A percentile compares a stretch with the other conserved stretches of the same genome.
phyloP scores from a whole-genome alignment of 208 protist genomes.

The Acanthamoeba lenticulata region DNA sequence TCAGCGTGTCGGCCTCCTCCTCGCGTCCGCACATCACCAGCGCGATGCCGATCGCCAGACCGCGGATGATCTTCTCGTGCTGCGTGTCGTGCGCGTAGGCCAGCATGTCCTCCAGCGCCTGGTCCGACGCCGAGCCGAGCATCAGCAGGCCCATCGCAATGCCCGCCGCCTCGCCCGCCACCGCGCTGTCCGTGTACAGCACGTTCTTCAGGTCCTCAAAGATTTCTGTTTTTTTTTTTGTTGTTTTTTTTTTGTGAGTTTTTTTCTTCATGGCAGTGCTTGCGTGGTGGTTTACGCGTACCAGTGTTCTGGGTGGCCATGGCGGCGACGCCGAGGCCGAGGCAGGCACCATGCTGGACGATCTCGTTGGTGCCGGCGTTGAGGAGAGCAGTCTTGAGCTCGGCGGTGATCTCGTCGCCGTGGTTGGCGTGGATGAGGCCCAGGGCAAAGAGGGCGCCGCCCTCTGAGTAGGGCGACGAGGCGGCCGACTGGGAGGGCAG shows the following conservation, averaged over 20 bases:
- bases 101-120: slow-evolving; percentile 93
- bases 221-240: too few species aligned
- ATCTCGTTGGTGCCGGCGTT: slow-evolving; percentile 87
- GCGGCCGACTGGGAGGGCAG: slow-evolving; percentile 35
- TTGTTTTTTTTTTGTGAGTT: too few species aligned
- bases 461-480: slow-evolving; percentile 94
- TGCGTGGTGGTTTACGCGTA: too few species aligned
- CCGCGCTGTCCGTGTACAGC: slow-evolving; percentile 95
- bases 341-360: slow-evolving; percentile 97
- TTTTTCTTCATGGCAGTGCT: too few species aligned
- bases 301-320: slow-evolving; percentile 82
- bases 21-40: slow-evolving; percentile 97
- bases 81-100: slow-evolving; percentile 95
- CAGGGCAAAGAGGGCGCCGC: slow-evolving; percentile 97
- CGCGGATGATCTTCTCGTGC: slow-evolving; percentile 99
- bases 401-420: slow-evolving; percentile 89
- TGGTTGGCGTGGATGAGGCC: slow-evolving; percentile 97
- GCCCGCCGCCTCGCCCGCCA: slow-evolving; percentile 97
- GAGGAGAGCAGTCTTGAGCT: slow-evolving; percentile 85
- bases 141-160: slow-evolving; percentile 98
- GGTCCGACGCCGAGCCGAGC: slow-evolving; percentile 92
- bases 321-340: slow-evolving; percentile 93
- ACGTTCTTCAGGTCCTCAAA: slow-evolving; percentile 96
- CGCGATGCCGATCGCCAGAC: slow-evolving; percentile 95
- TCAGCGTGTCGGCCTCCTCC: slow-evolving; percentile 93